Evolutionary conservation across 495 filamentous ascomycete species (phyloP).

Genomic region (Penicillium soppii): DNA sequence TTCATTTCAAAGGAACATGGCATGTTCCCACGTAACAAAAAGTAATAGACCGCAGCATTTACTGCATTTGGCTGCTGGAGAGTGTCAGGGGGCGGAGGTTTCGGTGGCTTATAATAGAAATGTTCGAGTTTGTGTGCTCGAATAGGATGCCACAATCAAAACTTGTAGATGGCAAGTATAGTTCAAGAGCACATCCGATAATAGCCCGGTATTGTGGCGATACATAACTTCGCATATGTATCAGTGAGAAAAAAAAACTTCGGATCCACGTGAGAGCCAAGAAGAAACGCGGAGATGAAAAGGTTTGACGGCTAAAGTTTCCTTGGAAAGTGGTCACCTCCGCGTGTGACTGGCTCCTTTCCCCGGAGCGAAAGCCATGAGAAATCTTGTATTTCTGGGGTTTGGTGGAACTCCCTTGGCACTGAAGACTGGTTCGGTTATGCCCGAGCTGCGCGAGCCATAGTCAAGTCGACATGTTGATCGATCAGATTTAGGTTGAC

Average conservation of each 20-base stretch:
- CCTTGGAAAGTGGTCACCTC: not conserved
- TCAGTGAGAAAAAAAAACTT: not conserved
- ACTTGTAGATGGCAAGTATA: not conserved
- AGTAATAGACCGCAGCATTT: no score
- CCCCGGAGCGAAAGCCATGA: conserved; percentile 1
- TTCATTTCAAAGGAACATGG: not conserved
- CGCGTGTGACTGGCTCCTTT: not conserved
- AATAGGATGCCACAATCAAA: not conserved
- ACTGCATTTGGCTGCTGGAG: not conserved
- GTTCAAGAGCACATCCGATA: not conserved
- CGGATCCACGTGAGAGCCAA: not conserved
- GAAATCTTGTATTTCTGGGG: conserved; percentile 6
- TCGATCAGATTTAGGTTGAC: not conserved
- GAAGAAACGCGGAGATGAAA: conserved; percentile 2
- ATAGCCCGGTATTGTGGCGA: not conserved
- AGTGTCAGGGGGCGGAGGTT: not conserved
- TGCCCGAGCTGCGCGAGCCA: conserved; percentile 6
- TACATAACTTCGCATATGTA: no score
- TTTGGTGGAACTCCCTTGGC: not conserved
- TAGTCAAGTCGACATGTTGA: conserved; percentile 1
- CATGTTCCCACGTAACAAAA: no score
- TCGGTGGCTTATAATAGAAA: not conserved
- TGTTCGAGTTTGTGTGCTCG: not conserved
- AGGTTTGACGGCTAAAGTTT: not conserved
- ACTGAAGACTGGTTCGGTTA: not conserved